Conservation (phyloP, 1,284 basidiomycete genomes). For the Trametes sp. region DNA sequence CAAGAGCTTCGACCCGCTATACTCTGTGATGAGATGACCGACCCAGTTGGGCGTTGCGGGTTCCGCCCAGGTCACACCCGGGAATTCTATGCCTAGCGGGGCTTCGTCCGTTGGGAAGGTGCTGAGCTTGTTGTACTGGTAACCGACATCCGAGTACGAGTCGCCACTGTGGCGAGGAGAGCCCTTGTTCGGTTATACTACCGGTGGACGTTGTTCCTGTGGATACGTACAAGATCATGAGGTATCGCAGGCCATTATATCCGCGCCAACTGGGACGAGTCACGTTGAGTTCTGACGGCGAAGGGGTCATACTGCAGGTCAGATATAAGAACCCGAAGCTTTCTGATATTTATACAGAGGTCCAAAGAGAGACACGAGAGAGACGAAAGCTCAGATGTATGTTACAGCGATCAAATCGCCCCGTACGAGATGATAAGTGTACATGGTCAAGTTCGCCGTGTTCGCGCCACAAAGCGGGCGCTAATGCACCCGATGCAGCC, state of each 20-base stretch:
- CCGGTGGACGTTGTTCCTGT: not conserved
- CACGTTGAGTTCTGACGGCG: constrained; percentile 15
- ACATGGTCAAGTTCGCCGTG: not conserved
- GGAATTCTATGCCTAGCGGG: constrained; percentile 58
- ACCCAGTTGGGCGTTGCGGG: constrained; percentile 58
- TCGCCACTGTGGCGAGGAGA: constrained; percentile 50
- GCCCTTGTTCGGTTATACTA: constrained; percentile 9
- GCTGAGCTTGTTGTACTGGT: constrained; percentile 22
- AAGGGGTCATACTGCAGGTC: not conserved
- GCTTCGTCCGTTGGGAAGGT: constrained; percentile 44
- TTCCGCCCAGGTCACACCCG: constrained; percentile 54
- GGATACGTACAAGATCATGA: constrained; percentile 53
- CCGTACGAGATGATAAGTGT: not conserved
- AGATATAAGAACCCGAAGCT: not conserved
- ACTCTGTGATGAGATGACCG: constrained; percentile 57
- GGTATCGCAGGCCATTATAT: constrained; percentile 44
- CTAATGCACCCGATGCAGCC: not conserved
- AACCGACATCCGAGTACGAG: constrained; percentile 57
- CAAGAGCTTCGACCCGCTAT: constrained; percentile 48
- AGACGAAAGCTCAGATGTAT: not conserved
- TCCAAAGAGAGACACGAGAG: not conserved
- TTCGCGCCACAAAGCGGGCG: constrained; percentile 5
- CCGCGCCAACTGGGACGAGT: constrained; percentile 47
- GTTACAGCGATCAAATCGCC: too few relatives aligned
- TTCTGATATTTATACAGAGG: too few relatives aligned